Evolutionary conservation across 306 rosid genomes (phyloP), one percentile per base, ranked within the genome.

Genomic region (Sindora glabra): DNA sequence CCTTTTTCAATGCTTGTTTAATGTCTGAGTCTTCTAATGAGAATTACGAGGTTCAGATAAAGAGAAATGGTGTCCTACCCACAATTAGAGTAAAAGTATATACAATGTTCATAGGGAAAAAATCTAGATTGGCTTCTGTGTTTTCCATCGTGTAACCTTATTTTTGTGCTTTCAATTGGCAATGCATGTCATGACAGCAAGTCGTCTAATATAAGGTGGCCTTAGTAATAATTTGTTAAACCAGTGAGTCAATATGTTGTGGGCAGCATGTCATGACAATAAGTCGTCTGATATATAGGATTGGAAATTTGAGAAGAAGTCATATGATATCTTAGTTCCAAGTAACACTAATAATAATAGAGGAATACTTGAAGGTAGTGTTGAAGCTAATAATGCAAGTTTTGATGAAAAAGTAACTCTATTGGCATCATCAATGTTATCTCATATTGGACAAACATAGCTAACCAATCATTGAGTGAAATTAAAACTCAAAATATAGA

Each of bases 281-380:
- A 42, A 45, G 36, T 46, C 24, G 16, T 64, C 37, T 56, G n/a
- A 36, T n/a, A 38, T 74, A 41, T 83, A 90, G 95, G 97, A 90
- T n/a, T 84, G 95, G 97, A 87, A 84, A 79, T 53, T 80, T 32
- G 97, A 90, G 78, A 90, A 90, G 91, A 89, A 68, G 72, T 76
- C 83, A 14, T 90, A 89, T 6, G 90, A 87, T 69, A 69, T 78
- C 10, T 90, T 62, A 58, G 60, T 56, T 33, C 83, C 94, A 1
- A 70, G 57, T 38, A 74, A 37, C 40, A 33, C 16, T 15, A 10
- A 61, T 45, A 69, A 62, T 63, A 56, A 48, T 48, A 73, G 71
- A 10, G 76, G 68, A 44, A 51, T 74, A n/a, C 22, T 63, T 52
- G 90, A 84, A 19, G 79, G 82, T 19, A 67, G 38, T 52, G 74